Evolutionary conservation across 1,139 yeast species (phyloP).

Genomic region (Hansenula sp.): DNA sequence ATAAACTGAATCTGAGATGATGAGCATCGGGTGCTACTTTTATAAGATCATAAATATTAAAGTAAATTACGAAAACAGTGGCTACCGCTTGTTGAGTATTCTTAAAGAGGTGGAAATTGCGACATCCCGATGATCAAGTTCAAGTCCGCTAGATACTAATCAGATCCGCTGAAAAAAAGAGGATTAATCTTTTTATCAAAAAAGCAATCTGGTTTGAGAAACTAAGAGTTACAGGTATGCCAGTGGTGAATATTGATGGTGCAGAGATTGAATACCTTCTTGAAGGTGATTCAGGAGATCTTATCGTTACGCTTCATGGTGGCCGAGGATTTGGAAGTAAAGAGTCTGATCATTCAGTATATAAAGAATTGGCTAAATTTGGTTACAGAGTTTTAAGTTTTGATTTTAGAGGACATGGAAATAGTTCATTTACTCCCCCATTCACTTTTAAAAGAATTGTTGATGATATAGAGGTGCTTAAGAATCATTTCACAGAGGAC

Average conservation of each 20-base stretch:
- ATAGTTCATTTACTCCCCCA: constrained; percentile 16
- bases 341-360: constrained; percentile 15
- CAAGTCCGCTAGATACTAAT: too few relatives aligned
- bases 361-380: constrained; percentile 10
- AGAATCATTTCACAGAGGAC: constrained; percentile 7
- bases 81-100: too few relatives aligned
- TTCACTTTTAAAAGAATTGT: constrained; percentile 17
- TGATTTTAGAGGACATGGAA: constrained; percentile 20
- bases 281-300: constrained; percentile 7
- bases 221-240: too few relatives aligned
- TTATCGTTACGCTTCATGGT: constrained; percentile 19
- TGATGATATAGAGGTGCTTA: constrained; percentile 16
- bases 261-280: constrained; percentile 13
- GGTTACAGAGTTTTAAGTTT: constrained; percentile 20
- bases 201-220: too few relatives aligned
- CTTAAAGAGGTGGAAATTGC: too few relatives aligned
- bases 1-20: too few relatives aligned
- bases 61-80: too few relatives aligned
- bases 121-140: too few relatives aligned
- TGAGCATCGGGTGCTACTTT: too few relatives aligned
- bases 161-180: too few relatives aligned
- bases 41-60: too few relatives aligned
- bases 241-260: background rate
- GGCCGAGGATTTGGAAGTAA: constrained; percentile 21
- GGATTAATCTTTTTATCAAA: too few relatives aligned